These are phyloP conservation scores for Candida broadrunensis DNA, from an alignment of 805 yeast species.

Conservation along the genomic window DNA sequence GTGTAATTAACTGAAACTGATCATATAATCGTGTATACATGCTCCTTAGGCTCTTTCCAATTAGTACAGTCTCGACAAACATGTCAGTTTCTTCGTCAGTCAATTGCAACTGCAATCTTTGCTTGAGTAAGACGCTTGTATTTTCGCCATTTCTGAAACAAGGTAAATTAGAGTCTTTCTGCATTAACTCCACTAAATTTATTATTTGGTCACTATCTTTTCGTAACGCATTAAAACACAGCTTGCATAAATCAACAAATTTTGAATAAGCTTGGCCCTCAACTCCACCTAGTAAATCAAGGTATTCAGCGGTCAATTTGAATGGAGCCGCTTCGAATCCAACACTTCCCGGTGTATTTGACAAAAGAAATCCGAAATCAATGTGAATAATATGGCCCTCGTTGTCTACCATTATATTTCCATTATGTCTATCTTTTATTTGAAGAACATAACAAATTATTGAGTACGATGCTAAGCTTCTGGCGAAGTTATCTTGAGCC, in stretches of 20 bases:
- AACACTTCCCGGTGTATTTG: conserved; percentile 95
- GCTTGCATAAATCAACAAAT: conserved; percentile 63
- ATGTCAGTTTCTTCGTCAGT: conserved; percentile 68
- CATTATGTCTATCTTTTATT: conserved; percentile 95
- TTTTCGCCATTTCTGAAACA: conserved; percentile 88
- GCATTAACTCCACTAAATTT: conserved; percentile 90
- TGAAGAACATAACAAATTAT: conserved; percentile 86
- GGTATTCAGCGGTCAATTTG: conserved; percentile 84
- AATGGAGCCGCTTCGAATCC: conserved; percentile 98
- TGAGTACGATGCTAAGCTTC: conserved; percentile 88
- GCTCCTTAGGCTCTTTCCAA: conserved; percentile 81
- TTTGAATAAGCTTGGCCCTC: conserved; percentile 57
- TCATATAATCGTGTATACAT: conserved; percentile 90
- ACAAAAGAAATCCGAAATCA: conserved; percentile 89
- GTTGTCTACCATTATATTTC: conserved; percentile 93
- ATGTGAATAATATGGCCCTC: conserved; percentile 95
- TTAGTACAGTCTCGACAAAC: conserved; percentile 74
- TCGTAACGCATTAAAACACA: conserved; percentile 72
- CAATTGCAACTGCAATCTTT: conserved; percentile 77
- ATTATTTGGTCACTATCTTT: conserved; percentile 71
- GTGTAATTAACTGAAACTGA: conserved; percentile 91
- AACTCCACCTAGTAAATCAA: conserved; percentile 81
- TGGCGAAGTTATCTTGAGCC: conserved; percentile 84
- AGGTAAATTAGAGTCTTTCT: conserved; percentile 82
- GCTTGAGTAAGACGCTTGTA: conserved; percentile 74